Percentiles rank a stretch among this genome's conserved stretches.
Evolutionary conservation across 2,329 filamentous ascomycete genomes (phyloP).

Genomic region (Sporothrix globosa): DNA sequence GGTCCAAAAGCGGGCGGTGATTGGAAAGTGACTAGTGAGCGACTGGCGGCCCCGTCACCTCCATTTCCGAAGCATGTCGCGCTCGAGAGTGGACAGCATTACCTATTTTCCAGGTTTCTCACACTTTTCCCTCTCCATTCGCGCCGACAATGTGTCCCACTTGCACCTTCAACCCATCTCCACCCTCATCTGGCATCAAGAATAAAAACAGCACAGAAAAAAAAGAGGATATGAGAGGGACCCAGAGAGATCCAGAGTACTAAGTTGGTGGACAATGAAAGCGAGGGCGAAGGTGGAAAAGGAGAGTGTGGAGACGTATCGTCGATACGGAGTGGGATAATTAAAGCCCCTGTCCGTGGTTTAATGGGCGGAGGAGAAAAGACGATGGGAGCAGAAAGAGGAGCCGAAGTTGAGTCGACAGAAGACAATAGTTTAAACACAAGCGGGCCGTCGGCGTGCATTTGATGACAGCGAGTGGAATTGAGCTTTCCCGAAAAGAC

Average conservation of each 20-base stretch:
- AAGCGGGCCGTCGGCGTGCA: constrained; percentile 13
- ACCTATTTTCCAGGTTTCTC: neutral
- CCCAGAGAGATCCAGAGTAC: neutral
- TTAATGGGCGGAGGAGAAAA: constrained; percentile 17
- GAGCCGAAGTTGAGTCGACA: neutral
- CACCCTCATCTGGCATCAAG: constrained; percentile 18
- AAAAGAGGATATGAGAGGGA: neutral
- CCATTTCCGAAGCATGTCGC: neutral
- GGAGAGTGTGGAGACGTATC: constrained; percentile 16
- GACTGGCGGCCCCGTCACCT: neutral
- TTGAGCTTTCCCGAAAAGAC: constrained; percentile 15
- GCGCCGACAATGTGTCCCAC: neutral
- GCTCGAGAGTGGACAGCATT: neutral
- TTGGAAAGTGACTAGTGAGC: neutral
- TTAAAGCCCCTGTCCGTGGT: constrained; percentile 25
- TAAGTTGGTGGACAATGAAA: neutral
- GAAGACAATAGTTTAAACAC: neutral
- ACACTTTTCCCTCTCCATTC: neutral
- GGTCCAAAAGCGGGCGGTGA: neutral
- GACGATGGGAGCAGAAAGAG: constrained; percentile 11
- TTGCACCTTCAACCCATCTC: neutral
- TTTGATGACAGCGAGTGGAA: constrained; percentile 3
- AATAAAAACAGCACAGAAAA: neutral
- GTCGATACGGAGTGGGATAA: constrained; percentile 19
- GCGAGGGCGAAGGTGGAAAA: constrained; percentile 11